Evolutionary conservation across 495 filamentous ascomycete genomes (phyloP).

Genomic region (Penicillium tannophilum): DNA sequence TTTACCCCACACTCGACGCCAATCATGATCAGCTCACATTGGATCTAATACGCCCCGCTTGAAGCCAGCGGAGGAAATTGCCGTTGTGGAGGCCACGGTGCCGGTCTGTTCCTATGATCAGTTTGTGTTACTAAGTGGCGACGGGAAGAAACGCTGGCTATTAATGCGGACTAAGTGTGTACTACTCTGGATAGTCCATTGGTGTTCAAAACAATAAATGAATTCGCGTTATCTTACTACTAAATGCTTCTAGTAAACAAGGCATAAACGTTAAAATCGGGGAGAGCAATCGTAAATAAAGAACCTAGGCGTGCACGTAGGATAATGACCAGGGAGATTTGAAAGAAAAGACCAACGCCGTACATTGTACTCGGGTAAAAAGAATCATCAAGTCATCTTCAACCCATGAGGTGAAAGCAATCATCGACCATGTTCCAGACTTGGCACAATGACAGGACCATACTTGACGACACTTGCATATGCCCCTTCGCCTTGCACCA

Average conservation of each 20-base stretch:
- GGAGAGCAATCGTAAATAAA: background rate
- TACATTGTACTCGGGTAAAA: background rate
- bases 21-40: background rate
- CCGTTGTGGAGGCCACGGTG: too few species aligned
- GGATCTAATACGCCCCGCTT: too few species aligned
- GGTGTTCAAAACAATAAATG: background rate
- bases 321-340: background rate
- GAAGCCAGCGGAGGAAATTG: background rate
- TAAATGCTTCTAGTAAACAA: conserved; percentile 5
- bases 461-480: conserved; percentile 87
- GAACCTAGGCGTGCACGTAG: background rate
- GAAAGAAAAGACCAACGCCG: background rate
- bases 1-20: background rate
- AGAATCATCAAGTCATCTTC: background rate
- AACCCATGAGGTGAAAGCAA: background rate
- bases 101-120: too few species aligned
- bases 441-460: conserved; percentile 93
- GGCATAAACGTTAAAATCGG: background rate
- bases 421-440: conserved; percentile 75
- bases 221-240: conserved; percentile 3
- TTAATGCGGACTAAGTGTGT: too few species aligned
- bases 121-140: too few species aligned
- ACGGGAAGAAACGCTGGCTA: too few species aligned
- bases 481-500: conserved; percentile 88
- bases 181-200: background rate